Evolutionary conservation across 257 asterid genomes (phyloP), one percentile per base, ranked within the genome.

Genomic region (Capsicum pubescens): DNA sequence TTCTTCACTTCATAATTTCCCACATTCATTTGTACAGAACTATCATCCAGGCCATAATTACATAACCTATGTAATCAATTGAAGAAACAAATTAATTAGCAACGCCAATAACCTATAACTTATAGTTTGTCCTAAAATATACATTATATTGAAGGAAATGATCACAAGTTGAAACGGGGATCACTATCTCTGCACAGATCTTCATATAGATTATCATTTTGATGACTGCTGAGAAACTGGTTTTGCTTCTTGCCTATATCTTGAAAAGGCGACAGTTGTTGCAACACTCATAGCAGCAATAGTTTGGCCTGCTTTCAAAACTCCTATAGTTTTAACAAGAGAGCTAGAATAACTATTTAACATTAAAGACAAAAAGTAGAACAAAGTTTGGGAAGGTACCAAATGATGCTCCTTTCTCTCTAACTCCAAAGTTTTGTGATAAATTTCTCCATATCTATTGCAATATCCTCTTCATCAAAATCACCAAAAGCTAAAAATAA

Each of bases 261-360:
- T 26, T 26, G 32, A 26, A 26, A 26, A 26, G 1, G 32, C 2
- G 2, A 26, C 1, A 26, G 32, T 26, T 26, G 32, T 26, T 26
- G 32, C 32, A 26, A 26, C 2, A 26, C 32, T 26, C 32, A 26
- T 26, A 26, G 2, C 2, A 26, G 32, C 32, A 26, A 26, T 26
- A 1, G 32, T 97, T 2, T 93, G 93, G 2, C 97, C 94, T 7
- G 93, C 35, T 92, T 96, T 96, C 19, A 83, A 91, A 16, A 98
- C 32, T 1, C 32, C 32, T 26, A 26, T 2, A 26, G 0, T 2
- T 26, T 26, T 26, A 26, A 26, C 32, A 26, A 26, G 2, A 26
- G 1, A 26, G 32, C 0, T 26, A 2, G 32, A 26, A 26, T 26
- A 26, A 26, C 32, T 26, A 26, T 26, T 26, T 2, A 26, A 26